Evolutionary conservation across 148 eudicot species (phyloP), one percentile per base, ranked within the genome.

Genomic region (Rhododendron mucronatum): DNA sequence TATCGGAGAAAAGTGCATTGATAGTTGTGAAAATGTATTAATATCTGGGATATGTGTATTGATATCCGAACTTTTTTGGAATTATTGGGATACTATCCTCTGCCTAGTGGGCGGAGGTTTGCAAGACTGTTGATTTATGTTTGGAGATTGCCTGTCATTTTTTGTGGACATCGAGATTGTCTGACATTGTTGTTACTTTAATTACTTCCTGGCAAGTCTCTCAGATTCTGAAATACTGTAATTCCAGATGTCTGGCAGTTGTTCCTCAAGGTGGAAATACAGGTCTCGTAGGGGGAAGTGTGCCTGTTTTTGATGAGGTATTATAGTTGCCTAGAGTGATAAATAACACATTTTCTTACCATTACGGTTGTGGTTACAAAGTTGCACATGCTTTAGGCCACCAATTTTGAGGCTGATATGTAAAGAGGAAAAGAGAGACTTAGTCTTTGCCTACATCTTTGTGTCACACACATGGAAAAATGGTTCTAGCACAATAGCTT

Each of bases 241-340:
- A 88, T 85, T 96, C 94, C 41, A 92, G 97, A 86, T 86, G 90
- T 82, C 69, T 96, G 86, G 98, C 99, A 81, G 95, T 95, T 88
- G 99, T 96, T 77, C 99, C 99, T 53, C 99, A 96, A 89, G 99
- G 99, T 89, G 99, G 98, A 87, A 96, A 96, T 88, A 96, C 99
- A 78, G 97, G 99, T 87, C 98, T 96, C 87, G 99, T 96, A 44
- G 99, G 99, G 83, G 99, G 98, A 90, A 96, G 99, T 92, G 96
- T 96, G 65, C 99, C 99, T 80, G 98, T 94, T 78, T 95, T 92
- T 90, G 98, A 94, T 88, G 99, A 96, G 97, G 99, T 96, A 92
- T 84, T n/a, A 39, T 75, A 5, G 28, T 47, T 65, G 23, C 41
- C 41, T n/a, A 4, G 5, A 50, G 35, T 47, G 63, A 18, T 84